Evolutionary conservation across 768 basidiomycete genomes (phyloP).

Genomic region (Suillus subalutaceus): DNA sequence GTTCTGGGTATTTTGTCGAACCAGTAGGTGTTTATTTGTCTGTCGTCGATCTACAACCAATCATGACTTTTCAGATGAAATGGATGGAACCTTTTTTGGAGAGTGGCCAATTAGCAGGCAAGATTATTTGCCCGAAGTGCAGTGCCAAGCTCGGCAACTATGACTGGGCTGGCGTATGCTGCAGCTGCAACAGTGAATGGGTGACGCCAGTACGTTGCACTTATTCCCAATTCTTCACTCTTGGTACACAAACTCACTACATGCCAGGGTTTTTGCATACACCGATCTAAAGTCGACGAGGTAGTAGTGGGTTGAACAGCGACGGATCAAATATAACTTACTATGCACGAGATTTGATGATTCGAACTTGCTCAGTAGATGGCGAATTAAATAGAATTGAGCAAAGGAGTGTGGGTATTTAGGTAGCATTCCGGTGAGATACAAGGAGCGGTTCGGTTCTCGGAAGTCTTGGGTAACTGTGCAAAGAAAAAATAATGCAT

Average conservation of each 20-base stretch:
- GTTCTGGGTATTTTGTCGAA: constrained; percentile 97
- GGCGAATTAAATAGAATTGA: neutral
- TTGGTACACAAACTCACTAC: neutral
- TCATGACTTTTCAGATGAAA: constrained; percentile 60
- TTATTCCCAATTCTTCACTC: constrained; percentile 1
- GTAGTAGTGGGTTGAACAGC: constrained; percentile 36
- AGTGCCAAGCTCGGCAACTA: constrained; percentile 91
- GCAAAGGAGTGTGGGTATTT: constrained; percentile 3
- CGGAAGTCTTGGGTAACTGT: neutral
- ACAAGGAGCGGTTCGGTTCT: constrained; percentile 8
- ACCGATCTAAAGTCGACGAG: constrained; percentile 70
- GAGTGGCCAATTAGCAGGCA: constrained; percentile 79
- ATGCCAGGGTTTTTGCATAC: constrained; percentile 63
- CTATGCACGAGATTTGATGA: neutral
- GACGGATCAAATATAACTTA: neutral
- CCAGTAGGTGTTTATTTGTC: constrained; percentile 60
- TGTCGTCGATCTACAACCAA: neutral
- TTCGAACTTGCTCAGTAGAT: neutral
- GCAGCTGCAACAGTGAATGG: constrained; percentile 86
- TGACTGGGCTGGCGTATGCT: constrained; percentile 95
- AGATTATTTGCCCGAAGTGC: constrained; percentile 93
- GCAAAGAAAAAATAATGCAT: constrained; percentile 34
- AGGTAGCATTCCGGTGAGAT: constrained; percentile 2
- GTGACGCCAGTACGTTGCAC: constrained; percentile 74
- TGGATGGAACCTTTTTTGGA: constrained; percentile 93